These are phyloP conservation scores for Monilinia aucupariae DNA, from an alignment of 2,329 filamentous ascomycete species.

Conservation along the genomic window DNA sequence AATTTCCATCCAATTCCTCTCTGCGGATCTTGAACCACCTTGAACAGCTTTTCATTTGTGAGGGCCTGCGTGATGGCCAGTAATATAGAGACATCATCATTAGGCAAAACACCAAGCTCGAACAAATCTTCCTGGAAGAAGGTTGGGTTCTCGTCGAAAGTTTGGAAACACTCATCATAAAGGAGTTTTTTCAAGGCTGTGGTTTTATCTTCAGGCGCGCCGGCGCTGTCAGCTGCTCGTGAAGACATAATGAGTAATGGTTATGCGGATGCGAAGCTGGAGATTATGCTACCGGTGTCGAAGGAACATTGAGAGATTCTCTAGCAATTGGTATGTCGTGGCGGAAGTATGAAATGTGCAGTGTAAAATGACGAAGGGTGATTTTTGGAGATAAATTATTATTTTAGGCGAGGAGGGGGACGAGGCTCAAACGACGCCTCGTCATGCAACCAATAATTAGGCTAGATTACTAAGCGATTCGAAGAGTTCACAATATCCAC, in stretches of 20 bases:
- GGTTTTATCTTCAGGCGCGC: constrained; percentile 21
- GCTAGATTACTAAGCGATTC: constrained; percentile 4
- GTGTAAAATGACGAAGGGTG: neutral
- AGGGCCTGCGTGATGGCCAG: constrained; percentile 52
- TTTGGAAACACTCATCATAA: constrained; percentile 29
- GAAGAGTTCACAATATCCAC: neutral
- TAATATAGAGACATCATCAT: constrained; percentile 50
- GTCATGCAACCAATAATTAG: neutral
- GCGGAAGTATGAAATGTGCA: neutral
- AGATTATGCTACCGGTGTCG: constrained; percentile 21
- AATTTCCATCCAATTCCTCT: constrained; percentile 51
- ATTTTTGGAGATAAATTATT: constrained; percentile 13
- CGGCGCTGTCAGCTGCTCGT: neutral
- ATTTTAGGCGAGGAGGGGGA: constrained; percentile 16
- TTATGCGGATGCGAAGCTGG: constrained; percentile 14
- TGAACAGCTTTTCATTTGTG: constrained; percentile 55
- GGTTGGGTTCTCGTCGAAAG: constrained; percentile 32
- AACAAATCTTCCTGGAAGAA: constrained; percentile 57
- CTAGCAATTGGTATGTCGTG: neutral
- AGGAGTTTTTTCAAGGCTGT: constrained; percentile 28
- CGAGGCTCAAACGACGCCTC: constrained; percentile 14
- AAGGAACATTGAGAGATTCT: constrained; percentile 24
- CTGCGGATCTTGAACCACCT: constrained; percentile 42
- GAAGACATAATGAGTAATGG: constrained; percentile 4
- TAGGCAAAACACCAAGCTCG: constrained; percentile 52